Evolutionary conservation across 139 green algal species (phyloP), one percentile per base, ranked within the genome.

Genomic region (Desmodesmus armatus): DNA sequence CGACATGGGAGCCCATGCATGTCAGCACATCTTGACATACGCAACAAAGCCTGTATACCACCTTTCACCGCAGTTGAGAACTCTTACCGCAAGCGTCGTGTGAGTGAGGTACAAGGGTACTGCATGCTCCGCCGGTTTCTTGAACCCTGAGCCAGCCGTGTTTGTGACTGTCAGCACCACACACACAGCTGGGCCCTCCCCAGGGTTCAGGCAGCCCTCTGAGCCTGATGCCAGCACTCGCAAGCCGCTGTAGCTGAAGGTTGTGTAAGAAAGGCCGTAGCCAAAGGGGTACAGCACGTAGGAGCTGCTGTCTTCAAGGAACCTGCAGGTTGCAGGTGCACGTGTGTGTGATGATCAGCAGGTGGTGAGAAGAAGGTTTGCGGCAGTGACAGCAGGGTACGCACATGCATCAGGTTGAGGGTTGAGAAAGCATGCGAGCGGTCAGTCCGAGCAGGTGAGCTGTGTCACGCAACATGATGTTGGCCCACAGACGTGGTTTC

Each of bases 231-330:
- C 13, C 43, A 49, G 23, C 49, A 86, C 5, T 3, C 1, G 31
- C 49, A 80, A 37, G 47, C 60, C 25, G 53, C 51, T 74, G 80
- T 86, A 86, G 23, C 17, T 29, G 25, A 86, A 86, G 27, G n/a
- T 71, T 13, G 63, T 80, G 80, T 86, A 86, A 23, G 49, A 74
- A 5, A 86, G 53, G 25, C 80, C 80, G 40, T 86, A 70, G 51
- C 80, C 80, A 73, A 86, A 86, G 80, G 80, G 80, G 55, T 80
- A 86, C 1, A 80, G 53, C 13, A 86, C 70, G 23, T 81, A 86
- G 29, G 19, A 41, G 15, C 23, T 27, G 4, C 21, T 33, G 19
- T 86, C 80, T 5, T 27, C 7, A 15, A 85, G 1, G 43, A 78
- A 78, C 47, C 65, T 74, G 78, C 53, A 73, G 9, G 55, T 37